Base-by-base conservation (phyloP, 2,329 filamentous ascomycete genomes). In the Ilyonectria mors-panacis region DNA sequence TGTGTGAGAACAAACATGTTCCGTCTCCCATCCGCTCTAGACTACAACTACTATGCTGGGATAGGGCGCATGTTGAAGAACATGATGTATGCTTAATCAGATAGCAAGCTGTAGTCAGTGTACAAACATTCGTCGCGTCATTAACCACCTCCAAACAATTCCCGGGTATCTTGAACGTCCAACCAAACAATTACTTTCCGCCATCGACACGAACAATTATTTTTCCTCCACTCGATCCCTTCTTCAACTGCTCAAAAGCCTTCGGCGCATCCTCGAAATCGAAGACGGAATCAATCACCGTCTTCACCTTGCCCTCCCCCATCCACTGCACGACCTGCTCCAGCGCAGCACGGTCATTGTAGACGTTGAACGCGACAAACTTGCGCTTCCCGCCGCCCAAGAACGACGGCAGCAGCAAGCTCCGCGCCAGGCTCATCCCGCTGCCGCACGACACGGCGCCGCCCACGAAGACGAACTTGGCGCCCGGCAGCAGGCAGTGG, bases 211-310 rank as follows among this genome's bases (percentile, higher is more conserved):
- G 69, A 30, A 83, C 72, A 42, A 92, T 81, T 70, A 92, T 80
- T 81, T 92, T 93, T 0, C 91, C 91, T 58, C 80, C 86, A 4
- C 86, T 82, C n/a, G 87, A 83, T 0, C 87, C 87, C 3, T 84
- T 86, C 80, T 88, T 89, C 72, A 92, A 74, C 68, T 84, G 86
- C 77, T 86, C 84, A 78, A 87, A 90, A 3, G 89, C 91, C 73
- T 86, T 82, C 1, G 81, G 79, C 2, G 82, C 85, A 62, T 92
- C 85, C 19, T 87, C 85, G 74, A 90, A 89, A 23, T 83, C 81
- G 72, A 85, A 91, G 2, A 81, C 82, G 37, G 83, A 81, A 74
- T 91, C 89, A 37, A 91, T 76, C 1, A 89, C 81, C 5, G 85
- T 80, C 78, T 83, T 87, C 13, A 92, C 69, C 73, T 87, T 90